Evolutionary conservation across 2,329 filamentous ascomycete genomes (phyloP), one percentile per base, ranked within the genome.

Genomic region (Orbilia oligospora): DNA sequence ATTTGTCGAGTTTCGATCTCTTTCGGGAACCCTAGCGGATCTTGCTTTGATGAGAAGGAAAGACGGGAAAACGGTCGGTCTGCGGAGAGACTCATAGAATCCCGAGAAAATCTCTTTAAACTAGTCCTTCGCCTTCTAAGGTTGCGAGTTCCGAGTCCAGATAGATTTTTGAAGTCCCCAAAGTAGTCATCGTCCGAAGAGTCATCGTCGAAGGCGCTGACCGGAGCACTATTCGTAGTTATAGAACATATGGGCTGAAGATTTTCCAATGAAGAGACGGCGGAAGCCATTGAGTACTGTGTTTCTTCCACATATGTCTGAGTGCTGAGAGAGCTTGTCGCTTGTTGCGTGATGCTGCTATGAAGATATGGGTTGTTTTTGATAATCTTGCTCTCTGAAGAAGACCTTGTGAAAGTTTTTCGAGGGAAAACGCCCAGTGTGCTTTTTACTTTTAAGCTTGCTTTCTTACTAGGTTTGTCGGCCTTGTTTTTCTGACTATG

Each of bases 151-250:
- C 75, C 68, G 4, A 78, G 68, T n/a, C 75, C 75, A 3, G 75
- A 72, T 18, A 78, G 24, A 16, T 72, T 64, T 38, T 65, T 78
- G 3, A 78, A 63, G 20, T 78, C 75, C 16, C 75, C 75, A 16
- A 78, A 78, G 41, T 78, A 78, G 20, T 78, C 75, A 36, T 78
- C 75, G 33, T 78, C 75, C 5, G 75, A 78, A 8, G 75, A 78
- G 36, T 78, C 75, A 16, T 78, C 75, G 49, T 78, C 75, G 41
- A 78, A 78, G 9, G 75, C 75, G 24, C 75, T 78, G 0, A 72
- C 64, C 1, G 73, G 68, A 5, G 44, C 53, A 38, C 53, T 71
- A 20, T 36, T 16, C 5, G 51, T 33, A 8, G 68, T 64, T 16
- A 46, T 24, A 16, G 27, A 24, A 36, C 48, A 51, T 41, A 46